A percentile compares a stretch with the other conserved stretches of the same genome.
phyloP scores from a whole-genome alignment of 2,329 filamentous ascomycete genomes.

The Colletotrichum scovillei region DNA sequence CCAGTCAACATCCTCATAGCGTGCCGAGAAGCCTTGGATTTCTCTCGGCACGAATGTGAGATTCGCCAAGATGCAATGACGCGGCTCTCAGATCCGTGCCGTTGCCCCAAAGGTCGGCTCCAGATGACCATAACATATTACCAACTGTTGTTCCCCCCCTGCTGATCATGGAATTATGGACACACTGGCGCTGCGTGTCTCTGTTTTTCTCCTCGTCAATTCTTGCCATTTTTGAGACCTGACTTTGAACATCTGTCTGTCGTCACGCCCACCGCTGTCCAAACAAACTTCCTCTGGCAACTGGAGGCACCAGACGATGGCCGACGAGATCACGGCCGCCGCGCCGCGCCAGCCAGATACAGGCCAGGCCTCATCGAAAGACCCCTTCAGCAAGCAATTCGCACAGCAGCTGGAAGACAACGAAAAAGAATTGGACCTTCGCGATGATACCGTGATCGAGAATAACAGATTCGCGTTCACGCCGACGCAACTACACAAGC shows the following conservation, averaged over 20 bases:
- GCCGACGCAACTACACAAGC: slow-evolving; percentile 63
- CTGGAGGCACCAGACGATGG: slow-evolving; percentile 4
- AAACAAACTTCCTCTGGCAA: background rate
- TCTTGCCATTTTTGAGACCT: slow-evolving; percentile 3
- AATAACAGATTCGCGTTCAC: slow-evolving; percentile 66
- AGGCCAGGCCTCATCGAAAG: slow-evolving; percentile 50
- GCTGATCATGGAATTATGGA: background rate
- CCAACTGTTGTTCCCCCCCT: background rate
- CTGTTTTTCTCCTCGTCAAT: slow-evolving; percentile 1
- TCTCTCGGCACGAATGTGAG: slow-evolving; percentile 27
- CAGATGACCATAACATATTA: background rate
- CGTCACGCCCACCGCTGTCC: background rate
- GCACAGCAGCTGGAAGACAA: background rate
- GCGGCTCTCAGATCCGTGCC: slow-evolving; percentile 18
- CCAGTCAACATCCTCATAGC: slow-evolving; percentile 13
- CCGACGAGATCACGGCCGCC: slow-evolving; percentile 67
- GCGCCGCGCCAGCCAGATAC: slow-evolving; percentile 60
- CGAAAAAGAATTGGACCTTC: slow-evolving; percentile 22
- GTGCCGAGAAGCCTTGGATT: slow-evolving; percentile 25
- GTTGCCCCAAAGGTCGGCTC: background rate
- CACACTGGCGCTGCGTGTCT: background rate
- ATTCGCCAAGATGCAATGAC: slow-evolving; percentile 32
- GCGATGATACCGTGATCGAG: slow-evolving; percentile 24
- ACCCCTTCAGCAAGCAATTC: background rate
- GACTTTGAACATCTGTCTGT: background rate